Evolutionary conservation across 805 yeast species (phyloP), one percentile per base, ranked within the genome.

Genomic region (Saturnispora silvae): DNA sequence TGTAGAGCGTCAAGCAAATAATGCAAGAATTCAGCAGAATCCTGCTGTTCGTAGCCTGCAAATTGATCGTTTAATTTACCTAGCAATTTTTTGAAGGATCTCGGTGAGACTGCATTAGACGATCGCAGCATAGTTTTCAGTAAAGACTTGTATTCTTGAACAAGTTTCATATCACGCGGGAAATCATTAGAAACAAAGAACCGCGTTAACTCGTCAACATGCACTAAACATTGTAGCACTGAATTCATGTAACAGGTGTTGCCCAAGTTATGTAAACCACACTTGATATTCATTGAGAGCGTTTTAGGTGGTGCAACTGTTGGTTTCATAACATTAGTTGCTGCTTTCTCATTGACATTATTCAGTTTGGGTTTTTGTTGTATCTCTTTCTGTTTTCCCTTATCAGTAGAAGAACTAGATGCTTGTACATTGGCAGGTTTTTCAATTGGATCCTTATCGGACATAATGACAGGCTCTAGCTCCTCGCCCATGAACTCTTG

Each of bases 161-260:
- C 15, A 13, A 28, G 15, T 28, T 13, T 5, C 16, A 15, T 15
- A 5, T 16, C 18, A 13, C 5, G 5, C 11, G 8, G 8, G 14
- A 7, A 7, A 10, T 75, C 76, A 44, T 67, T 59, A 30, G 77
- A 60, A 50, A 87, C 81, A 38, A 80, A 72, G 32, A 62, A 64
- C n/a, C n/a, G n/a, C 3, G 78, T 67, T 19, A 87, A 58, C 40
- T 74, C 75, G 1, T 75, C 94, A 10, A 87, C 68, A 51, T 89
- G 97, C 0, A 75, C 70, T 31, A 87, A 60, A 51, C 96, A 87
- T 52, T 92, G 97, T 33, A 87, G 60, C 0, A 95, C 95, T 11
- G 94, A 81, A 56, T 85, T 86, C 96, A 87, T 86, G 56, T 85
- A 87, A 56, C 96, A 86, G 0, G 94, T 77, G 53, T 87, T 86